These are phyloP conservation scores for Wallemia hederae DNA, from an alignment of 1,284 basidiomycete species.

Conservation along the genomic window DNA sequence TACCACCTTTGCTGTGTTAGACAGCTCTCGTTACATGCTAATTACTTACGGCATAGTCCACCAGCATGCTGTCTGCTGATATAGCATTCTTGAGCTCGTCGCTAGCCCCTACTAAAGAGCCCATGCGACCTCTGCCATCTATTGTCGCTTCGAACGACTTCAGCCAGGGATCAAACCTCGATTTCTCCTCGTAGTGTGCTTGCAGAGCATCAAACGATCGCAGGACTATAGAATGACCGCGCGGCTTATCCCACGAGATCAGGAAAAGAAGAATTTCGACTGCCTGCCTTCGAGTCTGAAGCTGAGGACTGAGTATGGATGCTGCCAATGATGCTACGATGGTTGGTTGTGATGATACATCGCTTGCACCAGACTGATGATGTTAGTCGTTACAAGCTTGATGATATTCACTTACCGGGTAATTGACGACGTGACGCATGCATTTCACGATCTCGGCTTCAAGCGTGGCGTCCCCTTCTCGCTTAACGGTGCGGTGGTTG, in stretches of 20 bases:
- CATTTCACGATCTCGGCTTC: constrained; percentile 80
- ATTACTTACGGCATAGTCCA: constrained; percentile 48
- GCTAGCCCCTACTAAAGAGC: constrained; percentile 73
- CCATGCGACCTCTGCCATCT: constrained; percentile 72
- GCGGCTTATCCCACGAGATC: constrained; percentile 23
- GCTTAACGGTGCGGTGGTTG: constrained; percentile 23
- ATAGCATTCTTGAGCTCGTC: constrained; percentile 42
- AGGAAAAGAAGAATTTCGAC: constrained; percentile 43
- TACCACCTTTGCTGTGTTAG: constrained; percentile 19
- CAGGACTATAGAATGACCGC: constrained; percentile 21
- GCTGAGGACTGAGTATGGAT: constrained; percentile 52
- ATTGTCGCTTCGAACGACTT: constrained; percentile 47
- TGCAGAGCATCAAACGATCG: constrained; percentile 20
- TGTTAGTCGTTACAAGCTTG: constrained; percentile 1
- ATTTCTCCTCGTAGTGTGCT: constrained; percentile 12
- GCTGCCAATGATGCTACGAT: constrained; percentile 57
- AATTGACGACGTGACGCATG: constrained; percentile 56
- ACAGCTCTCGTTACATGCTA: constrained; percentile 9
- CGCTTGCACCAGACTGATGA: constrained; percentile 34
- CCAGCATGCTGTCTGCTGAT: constrained; percentile 30
- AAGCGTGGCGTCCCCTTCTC: constrained; percentile 33
- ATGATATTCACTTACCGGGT: constrained; percentile 22
- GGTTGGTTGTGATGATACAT: constrained; percentile 44
- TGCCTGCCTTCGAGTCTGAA: constrained; percentile 49
- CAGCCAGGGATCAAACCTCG: constrained; percentile 68